Base-by-base conservation (phyloP, 495 filamentous ascomycete genomes). In the Penicillium herquei region DNA sequence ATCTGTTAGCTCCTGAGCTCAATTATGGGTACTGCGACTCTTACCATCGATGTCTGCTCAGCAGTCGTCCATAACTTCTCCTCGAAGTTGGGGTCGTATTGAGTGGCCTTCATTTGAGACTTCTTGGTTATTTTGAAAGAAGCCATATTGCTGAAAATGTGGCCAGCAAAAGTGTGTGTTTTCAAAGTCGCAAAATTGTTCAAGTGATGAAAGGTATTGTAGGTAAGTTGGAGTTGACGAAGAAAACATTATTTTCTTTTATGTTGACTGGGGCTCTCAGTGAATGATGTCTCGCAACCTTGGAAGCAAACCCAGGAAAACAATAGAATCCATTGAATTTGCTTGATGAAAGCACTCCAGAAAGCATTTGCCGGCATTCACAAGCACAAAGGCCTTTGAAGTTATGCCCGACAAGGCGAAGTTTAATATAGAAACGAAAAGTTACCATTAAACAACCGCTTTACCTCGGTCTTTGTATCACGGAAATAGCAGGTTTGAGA, bases 41-140 rank as follows among this genome's bases (percentile, higher is more conserved):
- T 12, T 54, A 57, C 58, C 51, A 61, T 39, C 10, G 51, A 46
- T 34, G 14, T 35, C 10, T 56, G 40, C 4, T 44, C 33, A 17
- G 46, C 50, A 1, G 49, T 34, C 7, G 49, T 41, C 43, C 48
- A 52, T 30, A 37, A 16, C 7, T 52, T 48, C n/a, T 57, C 51
- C 31, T 49, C 41, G 32, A 17, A 31, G 10, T 54, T 10, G 12
- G 8, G 3, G 14, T 21, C 16, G 4, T 11, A 7, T 21, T 16
- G 32, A 26, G 21, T 4, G 21, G 21, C 21, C 21, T 26, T 26
- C 21, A 26, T 26, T 26, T 26, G 21, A 26, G 21, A 26, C 21
- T 26, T 26, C 21, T 26, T 26, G 21, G 21, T 26, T 4, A 26
- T 4, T 26, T 26, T 26, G 21, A 26, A 4, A 26, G 21, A 26